These are phyloP conservation scores for Eutrema japonicum DNA, from an alignment of 345 rosid species.

Conservation along the genomic window DNA sequence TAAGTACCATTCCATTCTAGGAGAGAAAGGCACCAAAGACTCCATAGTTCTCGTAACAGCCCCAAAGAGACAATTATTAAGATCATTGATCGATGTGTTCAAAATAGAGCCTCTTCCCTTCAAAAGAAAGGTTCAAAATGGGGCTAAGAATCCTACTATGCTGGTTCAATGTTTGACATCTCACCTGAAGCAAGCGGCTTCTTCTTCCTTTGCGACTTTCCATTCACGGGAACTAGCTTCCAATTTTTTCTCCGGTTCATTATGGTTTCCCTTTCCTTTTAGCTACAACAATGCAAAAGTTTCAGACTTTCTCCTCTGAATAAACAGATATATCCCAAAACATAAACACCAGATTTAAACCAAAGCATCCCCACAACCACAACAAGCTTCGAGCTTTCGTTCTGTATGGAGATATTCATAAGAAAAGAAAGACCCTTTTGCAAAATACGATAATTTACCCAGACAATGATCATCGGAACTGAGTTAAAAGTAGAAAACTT, in stretches of 20 bases:
- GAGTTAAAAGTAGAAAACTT: not conserved
- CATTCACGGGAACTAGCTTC: conserved; percentile 3
- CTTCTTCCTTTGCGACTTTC: not conserved
- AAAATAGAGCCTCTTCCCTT: not conserved
- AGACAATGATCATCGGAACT: not conserved
- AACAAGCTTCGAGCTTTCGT: not conserved
- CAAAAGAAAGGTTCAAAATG: not conserved
- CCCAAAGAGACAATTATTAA: not conserved
- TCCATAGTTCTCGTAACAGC: not conserved
- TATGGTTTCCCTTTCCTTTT: not conserved
- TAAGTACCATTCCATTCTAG: not conserved
- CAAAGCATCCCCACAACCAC: conserved; percentile 4
- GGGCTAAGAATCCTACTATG: too few relatives aligned
- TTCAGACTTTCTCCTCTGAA: not conserved
- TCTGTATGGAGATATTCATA: not conserved
- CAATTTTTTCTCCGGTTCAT: not conserved
- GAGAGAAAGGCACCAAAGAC: not conserved
- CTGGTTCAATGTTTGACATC: conserved; percentile 1
- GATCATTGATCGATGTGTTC: not conserved
- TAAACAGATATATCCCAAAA: not conserved
- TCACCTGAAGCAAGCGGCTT: conserved; percentile 12
- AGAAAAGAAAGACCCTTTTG: not conserved
- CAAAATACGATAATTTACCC: not conserved
- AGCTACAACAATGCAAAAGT: not conserved
- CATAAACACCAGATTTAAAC: not conserved